Evolutionary conservation across 305 asterid genomes (phyloP), one percentile per base, ranked within the genome.

Genomic region (Stenogyne calaminthoides): DNA sequence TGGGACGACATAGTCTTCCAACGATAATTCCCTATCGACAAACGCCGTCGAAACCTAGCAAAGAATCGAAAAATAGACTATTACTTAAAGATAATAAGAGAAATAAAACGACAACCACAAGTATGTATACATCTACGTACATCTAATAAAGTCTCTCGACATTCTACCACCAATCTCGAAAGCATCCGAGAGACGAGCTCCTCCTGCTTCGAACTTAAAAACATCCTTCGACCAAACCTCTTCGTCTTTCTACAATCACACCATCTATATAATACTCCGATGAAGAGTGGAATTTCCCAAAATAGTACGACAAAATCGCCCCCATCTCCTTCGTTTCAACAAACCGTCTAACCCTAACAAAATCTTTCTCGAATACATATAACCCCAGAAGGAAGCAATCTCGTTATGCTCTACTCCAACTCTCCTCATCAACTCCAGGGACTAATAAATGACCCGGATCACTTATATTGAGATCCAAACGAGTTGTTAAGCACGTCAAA

Each of bases 211-310:
- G 20, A 25, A 66, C 93, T 93, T 32, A 81, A 83, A 65, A 92
- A 92, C 70, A 90, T 63, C 73, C 81, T 82, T 76, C 83, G 83
- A 16, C 96, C 95, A 49, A 69, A 77, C 8, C 81, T 80, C 77
- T 77, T 87, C 75, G 51, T 76, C 81, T 87, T 90, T 78, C 85
- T 69, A 70, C 87, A 66, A 2, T 78, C 86, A 3, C 86, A 80
- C 96, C 96, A 92, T 82, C 89, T 88, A 16, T 88, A 16, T 37
- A 80, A 72, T 82, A 83, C 62, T 81, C 93, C 34, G 71, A 75
- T 4, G 93, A 81, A 19, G 84, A 73, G 79, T 84, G 84, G 72
- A 89, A 92, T 34, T 65, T 61, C 56, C 92, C 95, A 44, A 86
- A 92, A 78, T 87, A 88, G 68, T 74, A 86, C 3, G 88, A 67